phyloP scores from a whole-genome alignment of 306 rosid genomes.

The Quercus berberidifolia region DNA sequence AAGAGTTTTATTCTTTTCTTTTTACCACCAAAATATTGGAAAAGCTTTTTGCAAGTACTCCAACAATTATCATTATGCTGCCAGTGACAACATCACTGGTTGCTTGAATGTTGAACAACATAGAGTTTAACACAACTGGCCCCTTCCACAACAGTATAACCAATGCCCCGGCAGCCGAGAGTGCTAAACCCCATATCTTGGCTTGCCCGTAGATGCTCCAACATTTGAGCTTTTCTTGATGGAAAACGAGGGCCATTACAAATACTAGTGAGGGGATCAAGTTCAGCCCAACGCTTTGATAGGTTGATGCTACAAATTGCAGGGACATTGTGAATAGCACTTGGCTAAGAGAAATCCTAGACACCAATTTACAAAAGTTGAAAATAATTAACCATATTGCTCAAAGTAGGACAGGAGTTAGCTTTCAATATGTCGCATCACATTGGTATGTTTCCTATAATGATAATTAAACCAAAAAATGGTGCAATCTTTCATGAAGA shows the following conservation, averaged over 20 bases:
- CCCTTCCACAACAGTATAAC: neutral
- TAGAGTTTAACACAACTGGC: neutral
- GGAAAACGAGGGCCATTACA: conserved; percentile 3
- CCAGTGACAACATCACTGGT: neutral
- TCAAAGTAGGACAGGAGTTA: neutral
- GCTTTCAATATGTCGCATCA: too few relatives aligned
- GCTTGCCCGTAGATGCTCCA: neutral
- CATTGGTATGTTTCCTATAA: too few relatives aligned
- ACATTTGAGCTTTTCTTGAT: neutral
- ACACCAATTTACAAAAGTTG: neutral
- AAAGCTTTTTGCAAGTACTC: neutral
- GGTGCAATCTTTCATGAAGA: too few relatives aligned
- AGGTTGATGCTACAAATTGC: neutral
- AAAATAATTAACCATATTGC: neutral
- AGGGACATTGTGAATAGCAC: neutral
- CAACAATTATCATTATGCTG: neutral
- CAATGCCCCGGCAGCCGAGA: neutral
- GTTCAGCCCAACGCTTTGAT: conserved; percentile 6
- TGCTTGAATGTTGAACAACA: neutral
- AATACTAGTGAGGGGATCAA: conserved; percentile 3
- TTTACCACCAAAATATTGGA: neutral
- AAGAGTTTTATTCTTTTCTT: neutral
- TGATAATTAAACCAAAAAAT: too few relatives aligned
- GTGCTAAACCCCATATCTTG: neutral
- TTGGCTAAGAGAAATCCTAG: conserved; percentile 5